Conservation (phyloP, 2,329 filamentous ascomycete genomes). For the Pseudogymnoascus sp. region DNA sequence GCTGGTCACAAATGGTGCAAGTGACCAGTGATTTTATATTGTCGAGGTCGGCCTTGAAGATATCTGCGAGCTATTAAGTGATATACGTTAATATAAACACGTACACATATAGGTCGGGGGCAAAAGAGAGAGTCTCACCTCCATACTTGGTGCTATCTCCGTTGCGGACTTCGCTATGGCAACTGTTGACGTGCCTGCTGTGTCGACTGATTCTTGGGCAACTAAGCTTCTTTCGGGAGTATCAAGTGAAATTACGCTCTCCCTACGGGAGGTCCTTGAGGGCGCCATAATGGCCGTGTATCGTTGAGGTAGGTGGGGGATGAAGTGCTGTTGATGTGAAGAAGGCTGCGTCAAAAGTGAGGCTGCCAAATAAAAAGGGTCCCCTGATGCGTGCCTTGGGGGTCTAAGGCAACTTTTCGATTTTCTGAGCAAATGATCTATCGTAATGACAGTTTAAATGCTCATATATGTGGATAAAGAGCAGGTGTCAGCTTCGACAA, state of each 20-base stretch:
- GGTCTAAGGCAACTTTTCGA: background rate
- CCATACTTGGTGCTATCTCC: constrained; percentile 13
- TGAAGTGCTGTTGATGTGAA: background rate
- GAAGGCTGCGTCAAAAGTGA: constrained; percentile 7
- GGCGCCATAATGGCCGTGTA: constrained; percentile 13
- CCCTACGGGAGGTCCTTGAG: constrained; percentile 11
- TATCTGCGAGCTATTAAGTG: constrained; percentile 19
- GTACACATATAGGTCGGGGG: background rate
- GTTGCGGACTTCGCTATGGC: constrained; percentile 8
- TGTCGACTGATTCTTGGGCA: background rate
- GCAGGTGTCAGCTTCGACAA: constrained; percentile 1
- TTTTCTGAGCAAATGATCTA: background rate
- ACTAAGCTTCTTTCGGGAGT: background rate
- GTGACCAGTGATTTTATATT: constrained; percentile 53
- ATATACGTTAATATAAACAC: constrained; percentile 7
- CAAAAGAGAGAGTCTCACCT: constrained; percentile 14
- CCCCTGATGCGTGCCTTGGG: background rate
- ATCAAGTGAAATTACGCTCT: background rate
- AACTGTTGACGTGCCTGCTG: constrained; percentile 8
- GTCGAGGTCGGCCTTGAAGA: constrained; percentile 45
- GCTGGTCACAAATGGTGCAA: constrained; percentile 61
- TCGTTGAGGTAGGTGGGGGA: background rate
- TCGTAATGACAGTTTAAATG: background rate
- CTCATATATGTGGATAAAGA: constrained; percentile 1
- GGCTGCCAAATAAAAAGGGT: background rate